A percentile compares a stretch with the other conserved stretches of the same genome.
These are phyloP conservation scores for Casuarina equisetifolia DNA, from an alignment of 306 rosid species.

Conservation along the genomic window DNA sequence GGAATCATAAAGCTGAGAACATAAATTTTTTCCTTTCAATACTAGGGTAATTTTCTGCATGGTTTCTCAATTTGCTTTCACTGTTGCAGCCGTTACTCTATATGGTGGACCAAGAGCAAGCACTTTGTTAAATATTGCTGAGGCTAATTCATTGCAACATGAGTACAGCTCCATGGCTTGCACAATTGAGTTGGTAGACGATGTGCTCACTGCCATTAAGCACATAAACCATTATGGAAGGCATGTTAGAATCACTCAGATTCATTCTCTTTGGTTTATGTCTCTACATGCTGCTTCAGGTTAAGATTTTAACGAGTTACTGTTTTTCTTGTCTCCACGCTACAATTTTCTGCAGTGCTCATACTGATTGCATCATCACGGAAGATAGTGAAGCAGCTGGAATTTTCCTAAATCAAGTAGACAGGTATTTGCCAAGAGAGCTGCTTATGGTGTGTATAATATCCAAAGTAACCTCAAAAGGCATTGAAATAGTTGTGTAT, in stretches of 20 bases:
- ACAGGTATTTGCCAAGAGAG: conserved; percentile 47
- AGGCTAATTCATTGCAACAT: conserved; percentile 55
- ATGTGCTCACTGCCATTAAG: conserved; percentile 68
- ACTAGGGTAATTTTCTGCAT: background rate
- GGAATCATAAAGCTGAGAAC: background rate
- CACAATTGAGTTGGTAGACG: conserved; percentile 81
- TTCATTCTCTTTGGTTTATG: conserved; percentile 10
- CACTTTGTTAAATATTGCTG: conserved; percentile 44
- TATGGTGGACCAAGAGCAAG: conserved; percentile 83
- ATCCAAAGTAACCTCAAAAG: background rate
- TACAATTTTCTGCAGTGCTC: conserved; percentile 52
- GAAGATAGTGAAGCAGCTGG: conserved; percentile 70
- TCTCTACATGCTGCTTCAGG: background rate
- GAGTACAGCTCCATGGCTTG: conserved; percentile 81
- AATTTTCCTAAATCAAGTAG: conserved; percentile 64
- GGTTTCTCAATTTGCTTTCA: background rate
- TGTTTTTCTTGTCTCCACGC: background rate
- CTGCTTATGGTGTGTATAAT: background rate
- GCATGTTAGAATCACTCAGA: conserved; percentile 29
- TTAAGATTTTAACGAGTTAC: background rate
- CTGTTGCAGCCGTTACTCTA: conserved; percentile 64
- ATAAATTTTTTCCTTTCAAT: background rate
- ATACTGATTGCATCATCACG: conserved; percentile 77
- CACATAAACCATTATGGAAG: conserved; percentile 80
- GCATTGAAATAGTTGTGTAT: background rate